These are phyloP conservation scores for Penicillium pulvis DNA, from an alignment of 495 filamentous ascomycete species.

Conservation along the genomic window DNA sequence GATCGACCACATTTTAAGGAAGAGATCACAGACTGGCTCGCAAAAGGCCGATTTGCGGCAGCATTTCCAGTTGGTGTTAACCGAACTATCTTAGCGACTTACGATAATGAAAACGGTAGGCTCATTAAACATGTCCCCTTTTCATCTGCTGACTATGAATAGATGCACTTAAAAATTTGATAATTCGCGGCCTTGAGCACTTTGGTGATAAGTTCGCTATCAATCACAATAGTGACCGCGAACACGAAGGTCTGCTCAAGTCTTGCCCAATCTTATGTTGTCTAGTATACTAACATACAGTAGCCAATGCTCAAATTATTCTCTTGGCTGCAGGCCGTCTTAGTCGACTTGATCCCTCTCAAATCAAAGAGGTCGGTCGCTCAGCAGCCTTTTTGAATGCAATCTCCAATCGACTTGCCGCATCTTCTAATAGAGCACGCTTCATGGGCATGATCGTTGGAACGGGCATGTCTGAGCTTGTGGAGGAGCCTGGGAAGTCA, in stretches of 20 bases:
- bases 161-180: constrained; percentile 56
- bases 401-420: constrained; percentile 83
- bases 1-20: constrained; percentile 42
- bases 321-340: constrained; percentile 78
- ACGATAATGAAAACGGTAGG: constrained; percentile 57
- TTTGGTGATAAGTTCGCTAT: constrained; percentile 89
- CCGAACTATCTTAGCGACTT: constrained; percentile 64
- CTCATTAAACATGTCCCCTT: not conserved
- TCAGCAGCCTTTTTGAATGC: constrained; percentile 72
- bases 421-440: constrained; percentile 71
- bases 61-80: constrained; percentile 66
- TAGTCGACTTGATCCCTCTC: constrained; percentile 59
- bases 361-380: constrained; percentile 63
- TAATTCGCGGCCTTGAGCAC: constrained; percentile 67
- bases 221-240: constrained; percentile 74
- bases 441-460: constrained; percentile 91
- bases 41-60: constrained; percentile 51
- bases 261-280: not conserved
- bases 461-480: constrained; percentile 74
- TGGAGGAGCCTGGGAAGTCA: constrained; percentile 70
- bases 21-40: constrained; percentile 70
- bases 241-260: constrained; percentile 74
- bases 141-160: constrained; percentile 16
- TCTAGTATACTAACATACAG: constrained; percentile 25
- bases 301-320: constrained; percentile 77